Base-by-base conservation (phyloP, 495 filamentous ascomycete species). In the Aspergillus biplanus region DNA sequence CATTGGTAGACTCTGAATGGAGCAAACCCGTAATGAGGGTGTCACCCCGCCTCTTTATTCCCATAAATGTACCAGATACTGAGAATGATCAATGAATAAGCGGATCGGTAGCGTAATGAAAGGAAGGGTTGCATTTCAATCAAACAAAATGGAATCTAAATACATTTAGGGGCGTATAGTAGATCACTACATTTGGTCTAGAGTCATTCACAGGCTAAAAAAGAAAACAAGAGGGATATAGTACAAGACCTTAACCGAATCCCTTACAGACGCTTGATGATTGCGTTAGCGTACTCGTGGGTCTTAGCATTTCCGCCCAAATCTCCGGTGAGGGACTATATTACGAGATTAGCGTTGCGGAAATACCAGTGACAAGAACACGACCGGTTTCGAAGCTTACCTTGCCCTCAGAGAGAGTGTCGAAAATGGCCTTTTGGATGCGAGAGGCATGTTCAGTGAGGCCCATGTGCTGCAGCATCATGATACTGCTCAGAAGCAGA, bases 381-480 rank as follows among this genome's bases (percentile, higher is more conserved):
- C 11, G 47, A 21, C 27, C 35, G 9, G 12, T 15, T 33, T 35
- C 18, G 39, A 56, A 61, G 65, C 81, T 70, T 67, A 87, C 85
- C 89, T 96, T 97, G 78, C 96, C 95, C 83, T 99, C 94, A 27
- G 92, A 89, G 58, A 99, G 83, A 35, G 92, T 96, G 71, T 89
- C 90, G 76, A 99, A 97, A 69, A 92, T 96, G 56, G 96, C 95
- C 74, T 85, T 91, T 85, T 97, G 91, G 71, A 99, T 98, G 71
- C 86, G 87, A 72, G 85, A 80, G 58, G 96, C 95, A 73, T 97
- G 87, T 61, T 92, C 85, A 71, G 83, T 85, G 58, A 98, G 83
- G 67, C 89, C 90, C 96, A 99, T 98, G 81, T 98, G 96, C 76
- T 96, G 90, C 86, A 99, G 80, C 95, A 99, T 98, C 95, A 98